Base-by-base conservation (phyloP, 1,284 basidiomycete genomes). In the Irpex rosettiformis region DNA sequence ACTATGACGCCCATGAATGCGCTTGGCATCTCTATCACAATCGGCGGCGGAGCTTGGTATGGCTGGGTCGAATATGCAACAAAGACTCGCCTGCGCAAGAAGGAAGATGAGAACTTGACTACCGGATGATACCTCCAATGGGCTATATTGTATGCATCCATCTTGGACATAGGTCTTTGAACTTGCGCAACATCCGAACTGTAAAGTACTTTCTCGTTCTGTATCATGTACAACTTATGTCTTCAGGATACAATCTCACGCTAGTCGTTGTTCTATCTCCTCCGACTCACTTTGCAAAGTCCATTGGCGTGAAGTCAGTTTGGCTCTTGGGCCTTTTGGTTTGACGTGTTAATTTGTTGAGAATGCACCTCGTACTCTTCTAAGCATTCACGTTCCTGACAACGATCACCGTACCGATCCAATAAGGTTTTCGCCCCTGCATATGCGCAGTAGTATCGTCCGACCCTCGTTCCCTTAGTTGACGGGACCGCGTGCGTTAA, bases 21-120 rank as follows among this genome's bases (percentile, higher is more conserved):
- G 16, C 64, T 91, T 29, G 95, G 95, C 1, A 95, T 97, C 60
- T 52, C 80, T 8, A 74, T 96, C 57, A 96, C 95, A 3, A 80
- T 97, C 3, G 63, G 82, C 4, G 95, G 95, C 28, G 94, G 95
- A 13, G 92, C 84, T 18, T 88, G 86, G 81, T 96, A 94, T 68
- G 92, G 88, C 0, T 78, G 77, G 48, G 83, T 93, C 11, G 92
- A 94, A 69, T 84, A 85, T 62, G 64, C 66, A 52, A 89, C 91
- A 70, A 87, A 82, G 43, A 37, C 43, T 22, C 21, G 43, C 18
- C 43, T 16, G 48, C 18, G 24, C 16, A 51, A 22, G 48, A 25
- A 51, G 48, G 48, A 27, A 24, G 11, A 27, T 24, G 22, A 16
- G 27, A 28, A 27, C 25, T 8, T 28, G 27, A 28, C 48, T 51